Evolutionary conservation across 495 filamentous ascomycete species (phyloP).

Genomic region (Letharia lupina): DNA sequence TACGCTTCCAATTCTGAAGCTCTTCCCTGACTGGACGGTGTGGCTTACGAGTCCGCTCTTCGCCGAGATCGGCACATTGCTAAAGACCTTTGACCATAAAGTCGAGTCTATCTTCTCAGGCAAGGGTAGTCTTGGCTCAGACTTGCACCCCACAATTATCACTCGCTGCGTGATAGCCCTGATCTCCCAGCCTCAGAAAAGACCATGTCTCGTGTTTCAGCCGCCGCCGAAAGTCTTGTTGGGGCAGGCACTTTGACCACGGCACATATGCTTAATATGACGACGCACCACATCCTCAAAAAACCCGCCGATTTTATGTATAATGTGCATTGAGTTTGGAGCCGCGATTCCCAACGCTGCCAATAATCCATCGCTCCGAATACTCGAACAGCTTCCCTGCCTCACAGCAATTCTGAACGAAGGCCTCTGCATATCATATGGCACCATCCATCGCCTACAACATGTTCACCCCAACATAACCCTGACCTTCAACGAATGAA

Average conservation of each 20-base stretch:
- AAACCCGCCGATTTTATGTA: conserved; percentile 22
- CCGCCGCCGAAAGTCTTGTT: conserved; percentile 31
- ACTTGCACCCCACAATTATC: too few species aligned
- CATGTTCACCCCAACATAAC: conserved; percentile 33
- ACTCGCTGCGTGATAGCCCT: too few species aligned
- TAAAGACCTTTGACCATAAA: too few species aligned
- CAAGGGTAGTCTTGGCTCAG: too few species aligned
- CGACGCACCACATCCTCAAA: conserved; percentile 29
- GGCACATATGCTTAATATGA: conserved; percentile 25
- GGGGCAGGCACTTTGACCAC: conserved; percentile 35
- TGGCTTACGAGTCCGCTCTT: too few species aligned
- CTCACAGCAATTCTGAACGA: conserved; percentile 39
- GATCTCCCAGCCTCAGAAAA: conserved; percentile 29
- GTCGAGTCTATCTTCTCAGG: too few species aligned
- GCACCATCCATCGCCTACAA: conserved; percentile 31
- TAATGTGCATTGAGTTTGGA: conserved; percentile 31
- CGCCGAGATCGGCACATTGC: too few species aligned
- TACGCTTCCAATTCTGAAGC: conserved; percentile 18
- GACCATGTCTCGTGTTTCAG: conserved; percentile 23
- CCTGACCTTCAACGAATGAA: conserved; percentile 21
- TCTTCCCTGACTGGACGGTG: conserved; percentile 21
- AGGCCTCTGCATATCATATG: conserved; percentile 25
- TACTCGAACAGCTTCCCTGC: conserved; percentile 33
- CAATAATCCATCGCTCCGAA: conserved; percentile 11
- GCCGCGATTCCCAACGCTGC: conserved; percentile 20